These are phyloP conservation scores for Trametes gibbosa DNA, from an alignment of 768 basidiomycete genomes.

Conservation along the genomic window DNA sequence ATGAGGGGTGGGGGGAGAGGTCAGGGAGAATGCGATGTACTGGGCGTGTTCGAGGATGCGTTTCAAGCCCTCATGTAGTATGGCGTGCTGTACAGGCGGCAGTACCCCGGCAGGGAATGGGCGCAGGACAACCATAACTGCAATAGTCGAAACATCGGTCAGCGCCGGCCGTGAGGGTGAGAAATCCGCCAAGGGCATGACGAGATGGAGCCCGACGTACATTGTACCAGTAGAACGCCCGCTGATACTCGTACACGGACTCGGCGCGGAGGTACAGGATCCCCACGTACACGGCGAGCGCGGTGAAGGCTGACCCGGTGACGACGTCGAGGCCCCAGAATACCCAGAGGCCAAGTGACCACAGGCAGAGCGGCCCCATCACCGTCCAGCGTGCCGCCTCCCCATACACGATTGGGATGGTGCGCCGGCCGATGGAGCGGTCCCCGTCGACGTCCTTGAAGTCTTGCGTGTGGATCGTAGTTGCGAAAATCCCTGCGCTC, in stretches of 20 bases:
- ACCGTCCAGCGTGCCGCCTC: slow-evolving; percentile 19
- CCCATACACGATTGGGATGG: slow-evolving; percentile 18
- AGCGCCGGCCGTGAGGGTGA: neutral
- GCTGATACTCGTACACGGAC: slow-evolving; percentile 22
- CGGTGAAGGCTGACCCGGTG: slow-evolving; percentile 9
- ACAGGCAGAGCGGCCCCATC: slow-evolving; percentile 19
- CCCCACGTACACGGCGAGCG: slow-evolving; percentile 21
- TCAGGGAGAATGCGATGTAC: no score
- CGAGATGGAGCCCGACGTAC: slow-evolving; percentile 19
- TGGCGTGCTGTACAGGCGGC: neutral
- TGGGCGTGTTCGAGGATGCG: no score
- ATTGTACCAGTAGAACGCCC: slow-evolving; percentile 31
- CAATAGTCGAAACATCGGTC: neutral
- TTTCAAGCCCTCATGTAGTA: neutral
- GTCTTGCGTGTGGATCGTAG: slow-evolving; percentile 35
- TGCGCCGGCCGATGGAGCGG: slow-evolving; percentile 10
- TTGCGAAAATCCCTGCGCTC: slow-evolving; percentile 32
- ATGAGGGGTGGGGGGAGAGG: no score
- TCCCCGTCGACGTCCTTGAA: slow-evolving; percentile 19
- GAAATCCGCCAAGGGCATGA: no score
- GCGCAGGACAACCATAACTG: slow-evolving; percentile 17
- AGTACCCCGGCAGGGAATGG: slow-evolving; percentile 14
- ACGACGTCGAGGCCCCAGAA: slow-evolving; percentile 22
- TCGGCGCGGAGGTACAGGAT: slow-evolving; percentile 18
- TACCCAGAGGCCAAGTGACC: slow-evolving; percentile 23